Conservation (phyloP, 2,329 filamentous ascomycete species). For the Calonectria pauciramosa region DNA sequence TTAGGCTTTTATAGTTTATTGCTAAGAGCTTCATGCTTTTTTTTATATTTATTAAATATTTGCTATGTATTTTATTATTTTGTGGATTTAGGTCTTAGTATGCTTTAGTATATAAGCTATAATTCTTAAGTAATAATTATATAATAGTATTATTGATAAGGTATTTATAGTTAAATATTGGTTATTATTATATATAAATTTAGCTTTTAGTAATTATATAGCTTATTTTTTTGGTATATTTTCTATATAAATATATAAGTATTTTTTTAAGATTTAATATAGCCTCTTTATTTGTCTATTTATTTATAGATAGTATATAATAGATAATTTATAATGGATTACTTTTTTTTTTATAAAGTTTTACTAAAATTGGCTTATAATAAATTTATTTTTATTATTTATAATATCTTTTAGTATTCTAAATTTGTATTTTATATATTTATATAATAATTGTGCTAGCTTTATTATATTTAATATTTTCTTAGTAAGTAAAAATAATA, state of each 20-base stretch:
- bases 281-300: not conserved
- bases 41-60: not conserved
- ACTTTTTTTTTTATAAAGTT: not conserved
- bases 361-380: not conserved
- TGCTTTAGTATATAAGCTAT: not conserved
- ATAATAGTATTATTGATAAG: not conserved
- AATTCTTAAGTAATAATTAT: not conserved
- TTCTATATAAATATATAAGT: not conserved
- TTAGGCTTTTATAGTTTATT: not conserved
- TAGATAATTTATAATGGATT: not conserved
- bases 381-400: not conserved
- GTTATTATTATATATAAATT: not conserved
- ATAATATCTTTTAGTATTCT: not conserved
- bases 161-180: not conserved
- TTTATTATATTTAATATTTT: not conserved
- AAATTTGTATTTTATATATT: not conserved
- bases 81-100: not conserved
- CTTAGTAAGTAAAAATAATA: slow-evolving; percentile 3
- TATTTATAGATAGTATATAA: not conserved
- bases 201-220: not conserved
- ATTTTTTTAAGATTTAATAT: not conserved
- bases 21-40: not conserved
- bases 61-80: not conserved
- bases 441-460: slow-evolving; percentile 7
- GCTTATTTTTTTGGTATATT: not conserved